These are phyloP conservation scores for Exobasidium rhododendri DNA, from an alignment of 1,284 basidiomycete species.

Conservation along the genomic window DNA sequence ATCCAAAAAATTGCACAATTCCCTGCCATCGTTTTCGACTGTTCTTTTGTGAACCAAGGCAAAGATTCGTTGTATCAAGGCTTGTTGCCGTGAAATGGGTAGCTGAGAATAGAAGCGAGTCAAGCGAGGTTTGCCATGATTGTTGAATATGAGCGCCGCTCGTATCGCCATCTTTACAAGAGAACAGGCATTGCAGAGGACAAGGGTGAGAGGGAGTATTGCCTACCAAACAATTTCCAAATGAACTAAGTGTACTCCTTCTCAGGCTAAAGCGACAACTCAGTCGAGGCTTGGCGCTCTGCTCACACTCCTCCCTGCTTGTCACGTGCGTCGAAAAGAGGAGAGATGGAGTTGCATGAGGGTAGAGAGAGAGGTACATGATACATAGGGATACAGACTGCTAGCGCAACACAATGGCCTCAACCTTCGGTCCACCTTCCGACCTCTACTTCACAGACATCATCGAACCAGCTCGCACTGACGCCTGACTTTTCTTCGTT, in stretches of 20 bases:
- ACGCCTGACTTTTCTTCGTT: background rate
- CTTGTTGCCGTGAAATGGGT: conserved; percentile 44
- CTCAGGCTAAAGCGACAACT: too few relatives aligned
- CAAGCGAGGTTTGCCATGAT: conserved; percentile 83
- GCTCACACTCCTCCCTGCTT: too few relatives aligned
- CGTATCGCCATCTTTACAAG: conserved; percentile 75
- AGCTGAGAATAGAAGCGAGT: conserved; percentile 79
- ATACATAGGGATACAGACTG: background rate
- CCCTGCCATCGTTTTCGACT: conserved; percentile 19
- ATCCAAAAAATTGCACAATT: conserved; percentile 52
- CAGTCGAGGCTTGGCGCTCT: too few relatives aligned
- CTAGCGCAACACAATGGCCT: background rate
- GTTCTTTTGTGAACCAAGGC: conserved; percentile 47
- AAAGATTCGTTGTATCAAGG: conserved; percentile 47
- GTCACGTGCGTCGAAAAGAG: too few relatives aligned
- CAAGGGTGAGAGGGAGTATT: too few relatives aligned
- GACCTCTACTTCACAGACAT: conserved; percentile 10
- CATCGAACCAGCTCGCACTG: conserved; percentile 7
- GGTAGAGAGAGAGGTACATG: background rate
- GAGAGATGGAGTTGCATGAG: too few relatives aligned
- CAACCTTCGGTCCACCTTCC: conserved; percentile 7
- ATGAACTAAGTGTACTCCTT: too few relatives aligned
- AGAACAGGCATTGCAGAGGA: too few relatives aligned
- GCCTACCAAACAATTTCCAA: too few relatives aligned
- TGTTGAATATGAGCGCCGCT: conserved; percentile 76